Evolutionary conservation across 1,284 basidiomycete species (phyloP), one percentile per base, ranked within the genome.

Genomic region (Stygiomarasmius scandens): DNA sequence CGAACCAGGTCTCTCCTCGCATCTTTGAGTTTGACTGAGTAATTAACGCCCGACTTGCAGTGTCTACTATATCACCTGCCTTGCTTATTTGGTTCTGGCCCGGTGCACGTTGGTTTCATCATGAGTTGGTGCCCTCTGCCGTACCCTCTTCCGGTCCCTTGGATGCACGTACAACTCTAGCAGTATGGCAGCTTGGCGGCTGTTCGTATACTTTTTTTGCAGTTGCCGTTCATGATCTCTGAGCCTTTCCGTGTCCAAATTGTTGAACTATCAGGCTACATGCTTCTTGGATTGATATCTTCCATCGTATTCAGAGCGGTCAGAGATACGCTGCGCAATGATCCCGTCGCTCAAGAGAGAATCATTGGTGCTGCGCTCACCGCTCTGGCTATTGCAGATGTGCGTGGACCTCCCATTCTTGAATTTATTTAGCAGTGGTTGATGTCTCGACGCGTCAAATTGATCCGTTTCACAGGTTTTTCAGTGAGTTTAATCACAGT

Each of bases 371-470:
- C 88, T 2, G 78, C 79, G 55, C 75, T 92, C 58, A 75, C 79
- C 24, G 86, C 86, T 3, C 77, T 92, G 44, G 87, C 85, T 1
- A 76, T 90, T 58, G 90, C 86, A 45, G 89, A 92, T 72, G 90
- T 91, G 38, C 22, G 34, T 29, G 25, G n/a, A n/a, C n/a, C n/a
- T n/a, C n/a, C n/a, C 55, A 22, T 50, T 27, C 38, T 12, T 32
- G 5, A 5, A 32, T 25, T 36, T 5, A 10, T 50, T 9, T n/a
- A 16, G 12, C 24, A 24, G 27, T 11, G 27, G 49, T 14, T 41
- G n/a, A 41, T 36, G n/a, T 34, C 25, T 5, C n/a, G 34, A n/a
- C 27, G 32, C 52, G 51, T 38, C 47, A 32, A 27, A 5, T 34
- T 27, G 41, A 27, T 27, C 19, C 22, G 52, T 44, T 50, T 56